Percentiles rank a stretch among this genome's conserved stretches.
Evolutionary conservation across 352 stramenopile genomes (phyloP).

Genomic region (Lagenidium sp.): DNA sequence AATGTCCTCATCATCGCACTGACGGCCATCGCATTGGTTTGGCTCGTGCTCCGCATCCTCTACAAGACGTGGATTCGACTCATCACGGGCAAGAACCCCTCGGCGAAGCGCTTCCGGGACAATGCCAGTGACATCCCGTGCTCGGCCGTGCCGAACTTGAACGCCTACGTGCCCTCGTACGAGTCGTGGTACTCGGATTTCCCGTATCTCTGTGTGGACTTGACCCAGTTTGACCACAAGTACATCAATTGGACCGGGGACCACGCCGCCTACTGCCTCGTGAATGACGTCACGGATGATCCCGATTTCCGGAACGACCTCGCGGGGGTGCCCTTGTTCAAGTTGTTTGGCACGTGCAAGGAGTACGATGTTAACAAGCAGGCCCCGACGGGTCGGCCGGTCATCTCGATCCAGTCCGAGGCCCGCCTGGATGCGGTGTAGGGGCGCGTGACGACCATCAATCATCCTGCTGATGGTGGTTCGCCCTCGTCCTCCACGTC

Average conservation of each 20-base stretch:
- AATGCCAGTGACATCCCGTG: conserved; percentile 31
- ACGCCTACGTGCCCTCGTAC: conserved; percentile 49
- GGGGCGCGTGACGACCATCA: too few relatives aligned
- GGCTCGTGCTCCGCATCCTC: conserved; percentile 1
- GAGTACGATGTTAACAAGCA: conserved; percentile 26
- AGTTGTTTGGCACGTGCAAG: conserved; percentile 56
- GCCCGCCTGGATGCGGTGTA: too few relatives aligned
- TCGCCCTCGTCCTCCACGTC: too few relatives aligned
- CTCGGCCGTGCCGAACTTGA: conserved; percentile 35
- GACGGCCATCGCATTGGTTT: conserved; percentile 3
- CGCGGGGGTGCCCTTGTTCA: conserved; percentile 26
- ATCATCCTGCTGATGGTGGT: too few relatives aligned
- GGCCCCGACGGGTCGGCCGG: not conserved
- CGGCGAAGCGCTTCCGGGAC: conserved; percentile 5
- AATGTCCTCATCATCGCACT: conserved; percentile 22
- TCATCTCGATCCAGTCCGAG: too few relatives aligned
- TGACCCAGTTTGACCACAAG: conserved; percentile 36
- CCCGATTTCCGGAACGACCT: conserved; percentile 27
- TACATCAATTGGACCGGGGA: conserved; percentile 53
- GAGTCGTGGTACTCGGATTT: conserved; percentile 70
- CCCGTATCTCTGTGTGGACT: conserved; percentile 46
- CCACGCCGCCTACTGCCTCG: conserved; percentile 43
- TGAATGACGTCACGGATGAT: conserved; percentile 53
- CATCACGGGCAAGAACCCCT: conserved; percentile 5
- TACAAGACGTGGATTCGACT: conserved; percentile 7